Conservation (phyloP, 495 filamentous ascomycete genomes). For the Coniosporium apollinis region DNA sequence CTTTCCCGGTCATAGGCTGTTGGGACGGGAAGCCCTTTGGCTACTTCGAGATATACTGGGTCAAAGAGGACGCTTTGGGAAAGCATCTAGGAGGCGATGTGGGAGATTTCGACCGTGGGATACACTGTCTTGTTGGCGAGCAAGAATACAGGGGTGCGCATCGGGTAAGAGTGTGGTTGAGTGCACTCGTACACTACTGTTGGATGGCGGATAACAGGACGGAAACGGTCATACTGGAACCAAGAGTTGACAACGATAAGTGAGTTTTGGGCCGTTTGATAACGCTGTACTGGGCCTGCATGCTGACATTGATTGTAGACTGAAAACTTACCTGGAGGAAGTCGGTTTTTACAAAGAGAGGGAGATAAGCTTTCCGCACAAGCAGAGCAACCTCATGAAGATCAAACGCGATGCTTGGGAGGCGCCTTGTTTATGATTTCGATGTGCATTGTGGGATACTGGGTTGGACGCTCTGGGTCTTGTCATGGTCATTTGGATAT, state of each 20-base stretch:
- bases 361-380: conserved; percentile 80
- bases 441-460: too few species aligned
- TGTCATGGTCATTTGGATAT: too few species aligned
- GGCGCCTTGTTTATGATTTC: conserved; percentile 47
- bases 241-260: conserved; percentile 82
- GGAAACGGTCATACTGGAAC: conserved; percentile 67
- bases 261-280: conserved; percentile 30
- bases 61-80: conserved; percentile 76
- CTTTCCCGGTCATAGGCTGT: conserved; percentile 79
- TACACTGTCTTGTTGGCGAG: conserved; percentile 83
- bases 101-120: conserved; percentile 70
- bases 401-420: conserved; percentile 71
- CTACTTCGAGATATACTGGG: conserved; percentile 98
- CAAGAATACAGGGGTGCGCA: conserved; percentile 72
- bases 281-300: conserved; percentile 1
- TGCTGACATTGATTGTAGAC: conserved; percentile 31
- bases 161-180: conserved; percentile 64
- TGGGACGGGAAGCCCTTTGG: conserved; percentile 95
- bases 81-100: conserved; percentile 41
- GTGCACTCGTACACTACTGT: conserved; percentile 67
- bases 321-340: conserved; percentile 57
- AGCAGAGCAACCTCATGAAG: conserved; percentile 77
- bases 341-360: conserved; percentile 78
- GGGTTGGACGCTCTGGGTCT: too few species aligned
- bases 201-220: conserved; percentile 71